phyloP scores from a whole-genome alignment of 805 yeast genomes.

The Torulaspora microellipsoides region DNA sequence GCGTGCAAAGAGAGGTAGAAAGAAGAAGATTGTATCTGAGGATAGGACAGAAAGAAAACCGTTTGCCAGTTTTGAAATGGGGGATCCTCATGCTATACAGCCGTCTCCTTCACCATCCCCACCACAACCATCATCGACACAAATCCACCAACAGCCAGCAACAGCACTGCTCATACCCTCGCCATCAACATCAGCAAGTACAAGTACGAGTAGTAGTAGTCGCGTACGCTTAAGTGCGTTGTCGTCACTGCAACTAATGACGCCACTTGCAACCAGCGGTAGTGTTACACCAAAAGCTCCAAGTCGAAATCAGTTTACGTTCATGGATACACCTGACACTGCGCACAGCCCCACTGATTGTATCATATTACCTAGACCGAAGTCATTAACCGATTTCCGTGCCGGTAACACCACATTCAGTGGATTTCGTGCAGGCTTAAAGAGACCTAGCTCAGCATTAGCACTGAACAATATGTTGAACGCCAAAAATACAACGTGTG shows the following conservation, averaged over 20 bases:
- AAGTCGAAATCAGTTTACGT: conserved; percentile 7
- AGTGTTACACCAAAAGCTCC: conserved; percentile 11
- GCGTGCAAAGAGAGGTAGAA: conserved; percentile 50
- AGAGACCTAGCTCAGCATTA: conserved; percentile 26
- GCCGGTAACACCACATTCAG: conserved; percentile 2
- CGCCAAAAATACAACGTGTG: conserved; percentile 6
- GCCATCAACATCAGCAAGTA: not conserved
- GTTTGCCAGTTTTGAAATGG: conserved; percentile 7
- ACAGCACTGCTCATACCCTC: not conserved
- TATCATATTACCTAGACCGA: conserved; percentile 22
- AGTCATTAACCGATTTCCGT: conserved; percentile 23
- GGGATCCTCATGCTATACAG: conserved; percentile 1
- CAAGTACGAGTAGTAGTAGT: conserved; percentile 14
- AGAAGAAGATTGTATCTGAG: conserved; percentile 31
- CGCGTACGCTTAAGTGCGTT: conserved; percentile 35
- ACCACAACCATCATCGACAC: conserved; percentile 2
- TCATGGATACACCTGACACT: conserved; percentile 24
- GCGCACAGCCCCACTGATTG: too few species aligned
- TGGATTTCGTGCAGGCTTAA: conserved; percentile 8
- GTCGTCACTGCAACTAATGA: conserved; percentile 58
- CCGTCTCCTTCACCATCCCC: conserved; percentile 10
- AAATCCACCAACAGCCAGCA: not conserved
- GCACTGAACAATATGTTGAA: conserved; percentile 19
- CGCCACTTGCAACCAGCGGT: conserved; percentile 42
- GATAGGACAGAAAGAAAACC: conserved; percentile 2